Base-by-base conservation (phyloP, 352 stramenopile genomes). In the Globisporangium ultimum region DNA sequence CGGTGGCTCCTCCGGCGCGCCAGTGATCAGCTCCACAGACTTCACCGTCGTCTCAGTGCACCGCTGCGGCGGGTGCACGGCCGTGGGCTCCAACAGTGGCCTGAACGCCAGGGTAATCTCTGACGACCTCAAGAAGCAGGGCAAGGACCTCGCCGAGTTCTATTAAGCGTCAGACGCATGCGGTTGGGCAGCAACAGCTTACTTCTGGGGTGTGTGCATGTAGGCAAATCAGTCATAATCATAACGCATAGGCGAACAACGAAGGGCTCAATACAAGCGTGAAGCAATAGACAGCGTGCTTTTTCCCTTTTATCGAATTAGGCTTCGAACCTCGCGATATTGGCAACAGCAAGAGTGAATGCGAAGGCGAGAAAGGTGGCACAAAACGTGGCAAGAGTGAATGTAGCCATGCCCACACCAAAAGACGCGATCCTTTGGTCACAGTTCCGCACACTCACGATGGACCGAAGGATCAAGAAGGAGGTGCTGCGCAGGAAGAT, bases 1-100 rank as follows among this genome's bases (percentile, higher is more conserved):
- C 21, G 60, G 60, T 6, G 60, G 60, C 1, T 63, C 60, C 10
- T 66, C 55, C 1, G 67, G 70, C 2, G 48, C 64, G 40, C 70
- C 70, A 1, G 55, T 78, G 36, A 60, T 71, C 38, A 63, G 57
- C 28, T 38, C 41, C n/a, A 20, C 13, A 17, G 57, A 63, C 28
- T 63, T 47, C 28, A 38, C 51, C 2, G 22, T 64, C 15, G 15
- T 64, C 6, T 50, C 42, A 3, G 46, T 64, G 18, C 58, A 64
- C 20, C 58, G 58, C 34, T 64, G 58, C 38, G 58, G 58, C 20
- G 58, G 58, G 3, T 64, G 58, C 38, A 36, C 45, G 0, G 21
- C 58, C 4, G 58, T 60, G 15, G 58, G 58, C 21, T 54, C 50
- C 15, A 64, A 59, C 58, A 64, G 58, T 24, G 58, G 58, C 3